Conservation (phyloP, 2,329 filamentous ascomycete genomes). For the Diplodia intermedia region DNA sequence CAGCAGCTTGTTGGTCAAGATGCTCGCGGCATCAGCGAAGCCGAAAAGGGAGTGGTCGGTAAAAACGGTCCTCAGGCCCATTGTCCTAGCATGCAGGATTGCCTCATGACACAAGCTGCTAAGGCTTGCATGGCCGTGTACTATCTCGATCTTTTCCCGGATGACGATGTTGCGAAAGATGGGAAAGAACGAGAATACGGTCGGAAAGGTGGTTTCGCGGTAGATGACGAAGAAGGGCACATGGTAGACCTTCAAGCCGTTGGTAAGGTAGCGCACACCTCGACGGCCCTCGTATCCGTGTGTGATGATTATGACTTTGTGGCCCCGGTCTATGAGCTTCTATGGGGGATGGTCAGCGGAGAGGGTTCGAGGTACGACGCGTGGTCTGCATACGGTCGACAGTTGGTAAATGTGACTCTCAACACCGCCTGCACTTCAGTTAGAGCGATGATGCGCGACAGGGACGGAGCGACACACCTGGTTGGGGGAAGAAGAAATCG, state of each 20-base stretch:
- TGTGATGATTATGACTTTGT: slow-evolving; percentile 98
- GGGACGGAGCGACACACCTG: slow-evolving; percentile 58
- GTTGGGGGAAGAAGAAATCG: slow-evolving; percentile 99
- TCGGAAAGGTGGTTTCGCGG: slow-evolving; percentile 90
- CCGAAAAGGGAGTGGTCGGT: slow-evolving; percentile 98
- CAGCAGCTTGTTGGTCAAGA: slow-evolving; percentile 93
- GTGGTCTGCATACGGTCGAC: slow-evolving; percentile 65
- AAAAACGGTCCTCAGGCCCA: slow-evolving; percentile 95
- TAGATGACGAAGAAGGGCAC: slow-evolving; percentile 97
- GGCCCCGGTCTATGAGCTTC: slow-evolving; percentile 95
- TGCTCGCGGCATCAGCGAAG: slow-evolving; percentile 94
- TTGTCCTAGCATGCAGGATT: slow-evolving; percentile 91
- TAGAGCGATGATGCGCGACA: not conserved
- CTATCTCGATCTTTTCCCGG: slow-evolving; percentile 92
- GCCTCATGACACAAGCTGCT: slow-evolving; percentile 94
- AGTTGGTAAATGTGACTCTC: slow-evolving; percentile 99
- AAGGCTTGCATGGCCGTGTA: slow-evolving; percentile 94
- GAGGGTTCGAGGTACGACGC: not conserved
- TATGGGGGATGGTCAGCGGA: slow-evolving; percentile 40
- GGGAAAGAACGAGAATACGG: slow-evolving; percentile 98
- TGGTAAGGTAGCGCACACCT: slow-evolving; percentile 93
- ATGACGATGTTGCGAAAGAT: slow-evolving; percentile 97
- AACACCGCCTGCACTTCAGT: slow-evolving; percentile 69
- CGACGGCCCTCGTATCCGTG: slow-evolving; percentile 92
- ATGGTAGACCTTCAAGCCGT: slow-evolving; percentile 97